Percentiles rank a stretch among this genome's conserved stretches.
These are phyloP conservation scores for Turnera subulata DNA, from an alignment of 345 rosid species.

Conservation along the genomic window DNA sequence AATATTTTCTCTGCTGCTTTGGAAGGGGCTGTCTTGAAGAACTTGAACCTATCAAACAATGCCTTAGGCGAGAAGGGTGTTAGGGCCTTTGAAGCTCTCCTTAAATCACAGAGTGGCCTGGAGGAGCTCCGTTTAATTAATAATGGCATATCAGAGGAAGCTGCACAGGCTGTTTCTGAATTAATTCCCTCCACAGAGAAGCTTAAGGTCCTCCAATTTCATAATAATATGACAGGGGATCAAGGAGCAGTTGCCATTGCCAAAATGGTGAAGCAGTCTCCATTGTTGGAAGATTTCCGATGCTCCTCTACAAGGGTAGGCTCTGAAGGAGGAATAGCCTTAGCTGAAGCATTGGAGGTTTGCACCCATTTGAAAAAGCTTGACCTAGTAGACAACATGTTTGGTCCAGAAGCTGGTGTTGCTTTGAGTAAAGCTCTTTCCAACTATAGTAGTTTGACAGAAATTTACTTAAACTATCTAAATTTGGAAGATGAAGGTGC, in stretches of 20 bases:
- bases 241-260: conserved; percentile 73
- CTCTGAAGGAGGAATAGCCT: conserved; percentile 73
- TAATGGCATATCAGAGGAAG: conserved; percentile 91
- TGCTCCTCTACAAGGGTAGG: conserved; percentile 91
- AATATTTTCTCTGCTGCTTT: conserved; percentile 65
- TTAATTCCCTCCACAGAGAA: conserved; percentile 82
- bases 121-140: conserved; percentile 86
- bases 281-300: conserved; percentile 61
- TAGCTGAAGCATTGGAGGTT: conserved; percentile 64
- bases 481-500: conserved; percentile 85
- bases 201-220: conserved; percentile 76
- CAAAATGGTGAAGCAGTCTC: conserved; percentile 61
- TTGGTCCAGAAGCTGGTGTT: conserved; percentile 71
- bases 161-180: conserved; percentile 74
- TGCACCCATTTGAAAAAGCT: conserved; percentile 67
- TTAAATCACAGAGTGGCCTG: conserved; percentile 62
- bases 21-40: conserved; percentile 61
- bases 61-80: conserved; percentile 96
- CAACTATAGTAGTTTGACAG: conserved; percentile 49
- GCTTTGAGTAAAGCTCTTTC: conserved; percentile 68
- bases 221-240: conserved; percentile 92
- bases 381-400: conserved; percentile 88
- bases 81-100: conserved; percentile 69
- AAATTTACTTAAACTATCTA: conserved; percentile 77
- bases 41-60: conserved; percentile 74